phyloP scores from a whole-genome alignment of 345 rosid species.

The Limnanthes douglasii region DNA sequence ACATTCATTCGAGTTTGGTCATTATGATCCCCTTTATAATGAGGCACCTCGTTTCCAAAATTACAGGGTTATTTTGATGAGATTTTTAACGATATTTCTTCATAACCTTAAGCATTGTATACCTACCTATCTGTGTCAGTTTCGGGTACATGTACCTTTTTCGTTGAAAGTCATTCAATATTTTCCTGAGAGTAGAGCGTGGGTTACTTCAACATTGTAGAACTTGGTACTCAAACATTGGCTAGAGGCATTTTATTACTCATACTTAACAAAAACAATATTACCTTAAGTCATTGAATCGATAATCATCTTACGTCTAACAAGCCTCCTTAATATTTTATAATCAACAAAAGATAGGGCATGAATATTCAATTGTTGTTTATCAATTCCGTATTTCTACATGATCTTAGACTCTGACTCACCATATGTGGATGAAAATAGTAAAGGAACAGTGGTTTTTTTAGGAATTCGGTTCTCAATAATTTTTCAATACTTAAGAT shows the following conservation, averaged over 20 bases:
- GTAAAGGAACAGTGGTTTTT: too few relatives aligned
- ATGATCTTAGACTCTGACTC: background rate
- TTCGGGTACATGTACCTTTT: conserved; percentile 4
- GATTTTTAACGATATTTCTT: background rate
- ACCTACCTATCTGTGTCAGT: background rate
- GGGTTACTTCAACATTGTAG: conserved; percentile 4
- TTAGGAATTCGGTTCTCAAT: too few relatives aligned
- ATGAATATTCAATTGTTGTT: conserved; percentile 9
- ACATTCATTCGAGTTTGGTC: background rate
- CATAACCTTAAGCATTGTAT: background rate
- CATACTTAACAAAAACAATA: background rate
- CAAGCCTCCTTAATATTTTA: conserved; percentile 3
- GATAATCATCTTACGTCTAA: conserved; percentile 2
- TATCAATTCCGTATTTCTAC: background rate
- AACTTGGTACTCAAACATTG: too few relatives aligned
- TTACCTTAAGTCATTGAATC: background rate
- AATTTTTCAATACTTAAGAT: background rate
- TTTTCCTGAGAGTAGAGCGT: conserved; percentile 12
- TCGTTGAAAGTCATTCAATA: conserved; percentile 11
- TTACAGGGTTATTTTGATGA: background rate
- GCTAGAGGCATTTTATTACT: background rate
- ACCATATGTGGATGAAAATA: background rate
- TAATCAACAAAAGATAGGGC: conserved; percentile 2
- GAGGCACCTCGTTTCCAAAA: background rate
- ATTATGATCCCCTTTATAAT: background rate